phyloP scores from a whole-genome alignment of 768 basidiomycete genomes.

The Lactarius hatsudake region DNA sequence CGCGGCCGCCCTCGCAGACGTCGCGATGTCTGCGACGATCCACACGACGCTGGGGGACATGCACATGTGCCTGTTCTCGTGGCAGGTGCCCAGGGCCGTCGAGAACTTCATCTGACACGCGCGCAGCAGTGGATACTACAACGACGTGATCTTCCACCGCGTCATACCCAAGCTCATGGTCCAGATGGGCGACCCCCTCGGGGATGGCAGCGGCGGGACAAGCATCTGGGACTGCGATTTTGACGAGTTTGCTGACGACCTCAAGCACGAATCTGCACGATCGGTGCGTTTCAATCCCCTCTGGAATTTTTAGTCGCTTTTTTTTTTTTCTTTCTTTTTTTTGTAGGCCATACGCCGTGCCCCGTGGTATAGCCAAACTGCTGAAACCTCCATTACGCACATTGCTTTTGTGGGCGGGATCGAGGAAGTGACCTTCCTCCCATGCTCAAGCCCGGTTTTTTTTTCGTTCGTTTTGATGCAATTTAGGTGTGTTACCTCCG shows the following conservation, averaged over 20 bases:
- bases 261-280: constrained; percentile 64
- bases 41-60: constrained; percentile 97
- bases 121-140: constrained; percentile 77
- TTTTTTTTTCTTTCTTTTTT: background rate
- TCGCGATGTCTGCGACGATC: constrained; percentile 81
- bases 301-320: background rate
- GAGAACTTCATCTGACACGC: constrained; percentile 97
- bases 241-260: constrained; percentile 89
- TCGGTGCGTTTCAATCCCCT: constrained; percentile 45
- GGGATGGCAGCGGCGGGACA: constrained; percentile 44
- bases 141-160: constrained; percentile 92
- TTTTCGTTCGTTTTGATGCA: constrained; percentile 49
- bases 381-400: too few species aligned
- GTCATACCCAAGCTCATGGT: constrained; percentile 99
- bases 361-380: too few species aligned
- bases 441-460: constrained; percentile 45
- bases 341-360: constrained; percentile 80
- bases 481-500: constrained; percentile 44
- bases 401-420: too few species aligned
- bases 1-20: constrained; percentile 64
- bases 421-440: constrained; percentile 13
- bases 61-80: constrained; percentile 82
- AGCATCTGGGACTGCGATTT: constrained; percentile 90
- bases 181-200: constrained; percentile 93
- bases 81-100: constrained; percentile 90